A percentile compares a stretch with the other conserved stretches of the same genome.
Evolutionary conservation across 257 asterid genomes (phyloP).

Genomic region (Forsythia viridissima): DNA sequence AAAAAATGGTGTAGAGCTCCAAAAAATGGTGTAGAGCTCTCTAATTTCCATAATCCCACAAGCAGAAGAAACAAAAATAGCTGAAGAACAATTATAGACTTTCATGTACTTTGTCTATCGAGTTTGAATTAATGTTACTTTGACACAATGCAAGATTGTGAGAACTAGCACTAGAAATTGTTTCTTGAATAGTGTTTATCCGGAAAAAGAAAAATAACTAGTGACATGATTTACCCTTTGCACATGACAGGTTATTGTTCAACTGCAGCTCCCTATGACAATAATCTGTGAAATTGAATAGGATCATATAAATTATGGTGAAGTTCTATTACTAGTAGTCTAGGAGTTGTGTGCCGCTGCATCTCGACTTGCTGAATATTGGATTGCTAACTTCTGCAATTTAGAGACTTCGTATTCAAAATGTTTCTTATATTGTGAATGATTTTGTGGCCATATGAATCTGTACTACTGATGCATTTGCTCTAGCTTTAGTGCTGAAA

Average conservation of each 20-base stretch:
- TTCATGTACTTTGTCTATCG: background rate
- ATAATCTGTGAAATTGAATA: background rate
- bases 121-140: background rate
- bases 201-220: background rate
- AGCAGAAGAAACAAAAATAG: background rate
- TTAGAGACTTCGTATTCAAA: background rate
- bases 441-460: background rate
- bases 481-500: slow-evolving; percentile 19
- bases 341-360: background rate
- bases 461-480: slow-evolving; percentile 4
- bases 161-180: background rate
- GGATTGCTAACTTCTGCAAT: background rate
- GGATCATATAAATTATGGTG: background rate
- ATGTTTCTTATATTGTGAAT: background rate
- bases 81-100: background rate
- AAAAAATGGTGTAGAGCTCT: background rate
- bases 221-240: background rate
- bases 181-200: background rate
- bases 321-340: background rate
- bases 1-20: background rate
- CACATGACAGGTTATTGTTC: background rate
- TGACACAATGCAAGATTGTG: background rate
- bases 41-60: background rate
- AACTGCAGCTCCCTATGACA: background rate
- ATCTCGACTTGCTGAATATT: background rate